A percentile compares a stretch with the other conserved stretches of the same genome.
Evolutionary conservation across 331 rosid genomes (phyloP).

Genomic region (Spiraea crenata): DNA sequence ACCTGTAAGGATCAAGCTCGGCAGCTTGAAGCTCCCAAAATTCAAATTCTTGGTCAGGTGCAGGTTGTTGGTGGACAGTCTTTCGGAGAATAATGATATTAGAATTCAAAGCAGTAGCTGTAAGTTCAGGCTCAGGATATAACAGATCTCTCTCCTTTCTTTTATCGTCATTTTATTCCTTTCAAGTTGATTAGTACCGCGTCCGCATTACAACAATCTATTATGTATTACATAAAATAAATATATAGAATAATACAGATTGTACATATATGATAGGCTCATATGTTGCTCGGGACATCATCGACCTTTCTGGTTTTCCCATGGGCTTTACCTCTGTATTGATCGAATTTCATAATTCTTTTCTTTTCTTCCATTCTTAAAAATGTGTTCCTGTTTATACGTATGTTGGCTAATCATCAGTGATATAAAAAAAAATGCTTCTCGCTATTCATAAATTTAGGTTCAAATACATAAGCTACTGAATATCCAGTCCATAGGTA

Average conservation of each 20-base stretch:
- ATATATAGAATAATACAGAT: too few relatives aligned
- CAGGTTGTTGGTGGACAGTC: slow-evolving; percentile 46
- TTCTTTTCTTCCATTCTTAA: not conserved
- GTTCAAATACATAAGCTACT: not conserved
- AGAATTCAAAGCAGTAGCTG: slow-evolving; percentile 57
- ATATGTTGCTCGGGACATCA: not conserved
- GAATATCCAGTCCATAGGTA: too few relatives aligned
- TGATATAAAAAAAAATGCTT: not conserved
- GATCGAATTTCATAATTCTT: not conserved
- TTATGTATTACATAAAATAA: too few relatives aligned
- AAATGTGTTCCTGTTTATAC: not conserved
- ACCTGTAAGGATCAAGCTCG: slow-evolving; percentile 76
- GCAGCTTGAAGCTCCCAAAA: slow-evolving; percentile 67
- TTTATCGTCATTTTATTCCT: not conserved
- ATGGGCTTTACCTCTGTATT: not conserved
- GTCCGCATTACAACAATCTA: too few relatives aligned
- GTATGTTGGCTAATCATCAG: too few relatives aligned
- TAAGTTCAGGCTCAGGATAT: slow-evolving; percentile 65
- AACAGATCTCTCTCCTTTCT: not conserved
- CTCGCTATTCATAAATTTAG: not conserved
- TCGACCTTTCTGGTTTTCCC: not conserved
- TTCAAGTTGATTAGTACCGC: not conserved
- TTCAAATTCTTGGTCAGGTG: slow-evolving; percentile 68
- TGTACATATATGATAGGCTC: not conserved
- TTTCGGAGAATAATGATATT: slow-evolving; percentile 38